Conservation (phyloP, 176 grass and related monocot genomes). For the Oropetium thomaeum region DNA sequence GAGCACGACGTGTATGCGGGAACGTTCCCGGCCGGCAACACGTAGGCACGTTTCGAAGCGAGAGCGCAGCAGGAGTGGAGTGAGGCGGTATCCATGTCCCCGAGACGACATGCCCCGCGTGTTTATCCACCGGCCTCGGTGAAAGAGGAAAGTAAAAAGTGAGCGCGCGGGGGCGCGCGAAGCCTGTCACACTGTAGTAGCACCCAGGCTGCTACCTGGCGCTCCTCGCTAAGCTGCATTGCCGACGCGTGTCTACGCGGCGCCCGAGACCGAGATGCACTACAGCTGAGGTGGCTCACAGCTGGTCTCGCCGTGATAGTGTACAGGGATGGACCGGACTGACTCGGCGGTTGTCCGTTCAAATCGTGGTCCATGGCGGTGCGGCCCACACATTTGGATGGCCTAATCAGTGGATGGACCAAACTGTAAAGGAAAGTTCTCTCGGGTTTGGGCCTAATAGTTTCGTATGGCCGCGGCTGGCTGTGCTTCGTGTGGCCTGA, state of each 20-base stretch:
- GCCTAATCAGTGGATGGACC: too few relatives aligned
- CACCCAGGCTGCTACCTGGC: background rate
- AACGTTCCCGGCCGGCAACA: background rate
- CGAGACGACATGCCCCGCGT: background rate
- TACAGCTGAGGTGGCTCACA: background rate
- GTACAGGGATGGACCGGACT: background rate
- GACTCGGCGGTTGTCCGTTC: background rate
- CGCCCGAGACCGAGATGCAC: background rate
- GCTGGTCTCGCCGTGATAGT: background rate
- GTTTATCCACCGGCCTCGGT: background rate
- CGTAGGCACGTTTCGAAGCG: background rate
- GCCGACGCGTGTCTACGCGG: background rate
- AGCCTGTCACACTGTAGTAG: background rate
- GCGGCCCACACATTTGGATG: too few relatives aligned
- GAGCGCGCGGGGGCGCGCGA: background rate
- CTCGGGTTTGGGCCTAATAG: too few relatives aligned
- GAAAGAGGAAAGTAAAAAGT: too few relatives aligned
- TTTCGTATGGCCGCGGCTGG: too few relatives aligned
- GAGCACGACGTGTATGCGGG: background rate
- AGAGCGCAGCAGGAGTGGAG: too few relatives aligned
- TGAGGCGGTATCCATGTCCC: too few relatives aligned
- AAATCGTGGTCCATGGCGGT: background rate
- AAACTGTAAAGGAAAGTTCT: too few relatives aligned
- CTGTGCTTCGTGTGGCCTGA: too few relatives aligned
- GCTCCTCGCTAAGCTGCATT: background rate